Conservation (phyloP, 2,329 filamentous ascomycete species). For the Neonectria magnoliae region DNA sequence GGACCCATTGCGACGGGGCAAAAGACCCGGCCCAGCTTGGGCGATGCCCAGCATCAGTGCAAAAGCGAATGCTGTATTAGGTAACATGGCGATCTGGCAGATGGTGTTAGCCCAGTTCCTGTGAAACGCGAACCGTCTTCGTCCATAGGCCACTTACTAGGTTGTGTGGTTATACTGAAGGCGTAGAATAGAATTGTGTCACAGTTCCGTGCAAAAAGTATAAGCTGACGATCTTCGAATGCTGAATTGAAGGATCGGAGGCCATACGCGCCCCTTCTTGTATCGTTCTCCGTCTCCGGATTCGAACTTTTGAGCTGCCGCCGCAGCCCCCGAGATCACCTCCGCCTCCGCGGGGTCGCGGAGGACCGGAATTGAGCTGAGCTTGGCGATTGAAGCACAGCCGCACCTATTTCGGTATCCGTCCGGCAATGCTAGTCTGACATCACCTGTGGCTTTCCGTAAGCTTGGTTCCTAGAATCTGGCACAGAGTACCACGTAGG, state of each 20-base stretch:
- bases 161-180: slow-evolving; percentile 5
- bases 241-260: neutral
- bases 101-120: neutral
- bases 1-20: slow-evolving; percentile 4
- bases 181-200: neutral
- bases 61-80: slow-evolving; percentile 5
- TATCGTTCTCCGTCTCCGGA: slow-evolving; percentile 17
- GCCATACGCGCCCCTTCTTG: slow-evolving; percentile 4
- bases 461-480: neutral
- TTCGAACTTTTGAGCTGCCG: neutral
- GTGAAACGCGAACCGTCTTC: neutral
- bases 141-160: neutral
- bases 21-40: slow-evolving; percentile 13
- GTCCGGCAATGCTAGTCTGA: neutral
- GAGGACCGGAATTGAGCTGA: neutral
- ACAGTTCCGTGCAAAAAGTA: neutral
- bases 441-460: neutral
- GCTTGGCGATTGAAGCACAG: slow-evolving; percentile 3
- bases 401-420: slow-evolving; percentile 14
- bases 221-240: neutral
- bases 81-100: neutral
- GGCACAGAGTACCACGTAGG: neutral
- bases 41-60: slow-evolving; percentile 7
- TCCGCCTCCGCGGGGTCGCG: slow-evolving; percentile 19
- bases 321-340: slow-evolving; percentile 3